Conservation (phyloP, 2,329 filamentous ascomycete species). For the Neospermospora avenae region DNA sequence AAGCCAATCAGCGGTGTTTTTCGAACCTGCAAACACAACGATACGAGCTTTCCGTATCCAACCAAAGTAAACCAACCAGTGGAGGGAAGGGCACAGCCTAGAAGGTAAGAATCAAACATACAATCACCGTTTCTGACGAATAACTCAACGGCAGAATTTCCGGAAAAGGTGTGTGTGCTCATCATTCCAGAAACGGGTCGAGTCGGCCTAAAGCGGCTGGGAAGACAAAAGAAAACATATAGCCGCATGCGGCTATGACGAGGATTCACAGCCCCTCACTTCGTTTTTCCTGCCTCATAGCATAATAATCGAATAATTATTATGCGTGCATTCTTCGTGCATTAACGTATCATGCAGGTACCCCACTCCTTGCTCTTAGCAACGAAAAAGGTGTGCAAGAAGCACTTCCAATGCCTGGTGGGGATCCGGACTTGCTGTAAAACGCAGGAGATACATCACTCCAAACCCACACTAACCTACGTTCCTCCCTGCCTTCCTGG, state of each 20-base stretch:
- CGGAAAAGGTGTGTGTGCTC: neutral
- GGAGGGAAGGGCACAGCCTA: neutral
- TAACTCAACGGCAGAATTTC: too few species aligned
- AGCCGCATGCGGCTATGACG: neutral
- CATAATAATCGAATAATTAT: neutral
- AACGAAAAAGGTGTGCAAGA: neutral
- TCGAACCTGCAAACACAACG: neutral
- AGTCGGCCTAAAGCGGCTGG: neutral
- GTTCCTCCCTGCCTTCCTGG: neutral
- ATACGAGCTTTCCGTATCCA: neutral
- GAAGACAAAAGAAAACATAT: neutral
- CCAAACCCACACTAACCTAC: neutral
- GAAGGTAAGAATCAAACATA: neutral
- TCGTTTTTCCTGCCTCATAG: neutral
- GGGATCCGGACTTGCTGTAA: neutral
- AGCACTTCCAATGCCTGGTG: too few species aligned
- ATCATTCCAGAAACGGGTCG: too few species aligned
- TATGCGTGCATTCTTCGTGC: neutral
- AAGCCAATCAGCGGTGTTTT: neutral
- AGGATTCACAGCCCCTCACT: neutral
- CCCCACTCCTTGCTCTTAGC: neutral
- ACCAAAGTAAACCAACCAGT: neutral
- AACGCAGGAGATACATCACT: conserved; percentile 5
- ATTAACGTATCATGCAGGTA: neutral
- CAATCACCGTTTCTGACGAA: neutral